Conservation (phyloP, 305 asterid genomes). For the Plantago lanceolata region DNA sequence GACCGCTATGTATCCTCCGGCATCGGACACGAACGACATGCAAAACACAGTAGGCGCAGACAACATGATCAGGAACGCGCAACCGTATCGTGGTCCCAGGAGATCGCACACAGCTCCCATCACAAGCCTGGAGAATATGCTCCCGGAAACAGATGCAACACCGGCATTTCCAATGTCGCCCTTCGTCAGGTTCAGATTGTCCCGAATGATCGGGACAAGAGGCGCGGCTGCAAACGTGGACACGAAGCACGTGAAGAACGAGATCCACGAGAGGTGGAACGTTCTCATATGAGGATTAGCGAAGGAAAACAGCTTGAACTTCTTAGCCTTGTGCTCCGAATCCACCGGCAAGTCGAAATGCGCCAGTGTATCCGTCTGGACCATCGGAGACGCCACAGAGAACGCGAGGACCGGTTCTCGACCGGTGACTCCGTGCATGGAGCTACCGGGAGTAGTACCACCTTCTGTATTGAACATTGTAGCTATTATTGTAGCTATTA, state of each 20-base stretch:
- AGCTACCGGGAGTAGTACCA: conserved; percentile 40
- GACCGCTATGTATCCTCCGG: conserved; percentile 36
- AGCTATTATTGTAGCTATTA: neutral
- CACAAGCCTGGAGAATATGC: conserved; percentile 19
- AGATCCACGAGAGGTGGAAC: conserved; percentile 21
- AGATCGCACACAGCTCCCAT: conserved; percentile 22
- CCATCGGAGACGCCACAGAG: conserved; percentile 32
- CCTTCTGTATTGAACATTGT: conserved; percentile 29
- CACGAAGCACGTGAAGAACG: conserved; percentile 22
- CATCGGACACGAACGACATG: conserved; percentile 25
- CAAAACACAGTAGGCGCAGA: conserved; percentile 21
- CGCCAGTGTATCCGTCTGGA: conserved; percentile 29
- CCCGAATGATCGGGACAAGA: conserved; percentile 21
- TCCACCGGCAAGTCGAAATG: conserved; percentile 37
- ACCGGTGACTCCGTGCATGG: conserved; percentile 44
- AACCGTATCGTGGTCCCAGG: conserved; percentile 19
- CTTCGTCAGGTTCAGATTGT: conserved; percentile 18
- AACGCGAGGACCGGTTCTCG: conserved; percentile 34
- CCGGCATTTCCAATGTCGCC: conserved; percentile 23
- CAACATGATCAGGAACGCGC: conserved; percentile 18
- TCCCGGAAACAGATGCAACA: conserved; percentile 17
- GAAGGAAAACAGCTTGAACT: conserved; percentile 29
- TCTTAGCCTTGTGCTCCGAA: conserved; percentile 35
- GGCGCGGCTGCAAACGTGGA: conserved; percentile 24
- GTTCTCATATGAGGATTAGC: conserved; percentile 28